These are phyloP conservation scores for Diaporthe sp. DNA, from an alignment of 2,329 filamentous ascomycete genomes.

Conservation along the genomic window DNA sequence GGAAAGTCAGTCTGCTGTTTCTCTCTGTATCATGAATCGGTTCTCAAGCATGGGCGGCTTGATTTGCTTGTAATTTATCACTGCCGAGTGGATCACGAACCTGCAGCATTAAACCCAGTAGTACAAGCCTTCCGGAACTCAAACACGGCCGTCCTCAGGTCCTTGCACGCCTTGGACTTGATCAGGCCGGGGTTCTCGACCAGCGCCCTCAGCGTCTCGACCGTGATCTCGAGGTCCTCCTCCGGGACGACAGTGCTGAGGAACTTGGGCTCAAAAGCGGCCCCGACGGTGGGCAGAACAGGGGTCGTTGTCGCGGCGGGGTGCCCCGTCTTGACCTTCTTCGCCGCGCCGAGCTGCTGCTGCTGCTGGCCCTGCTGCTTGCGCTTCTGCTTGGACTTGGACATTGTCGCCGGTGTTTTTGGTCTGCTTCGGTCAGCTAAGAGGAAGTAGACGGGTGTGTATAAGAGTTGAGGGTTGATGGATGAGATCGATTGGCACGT, in stretches of 20 bases:
- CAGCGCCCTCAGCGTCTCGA: constrained; percentile 39
- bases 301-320: not conserved
- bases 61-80: too few relatives aligned
- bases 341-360: constrained; percentile 32
- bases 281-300: constrained; percentile 27
- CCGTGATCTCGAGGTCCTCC: constrained; percentile 41
- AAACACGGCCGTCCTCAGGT: constrained; percentile 76
- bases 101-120: constrained; percentile 72
- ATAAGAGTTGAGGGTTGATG: not conserved
- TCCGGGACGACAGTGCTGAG: constrained; percentile 40
- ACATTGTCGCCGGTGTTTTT: not conserved
- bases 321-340: constrained; percentile 37
- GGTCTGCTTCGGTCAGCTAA: not conserved
- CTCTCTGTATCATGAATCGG: not conserved
- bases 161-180: constrained; percentile 78
- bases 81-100: constrained; percentile 42
- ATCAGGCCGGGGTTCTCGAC: constrained; percentile 70
- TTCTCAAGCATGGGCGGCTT: not conserved
- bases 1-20: constrained; percentile 30
- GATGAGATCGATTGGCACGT: not conserved
- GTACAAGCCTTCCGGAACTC: constrained; percentile 78
- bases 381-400: constrained; percentile 40
- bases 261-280: constrained; percentile 29
- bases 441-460: not conserved
- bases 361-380: constrained; percentile 38